phyloP scores from a whole-genome alignment of 495 filamentous ascomycete species.

The Talaromyces proteolyticus region DNA sequence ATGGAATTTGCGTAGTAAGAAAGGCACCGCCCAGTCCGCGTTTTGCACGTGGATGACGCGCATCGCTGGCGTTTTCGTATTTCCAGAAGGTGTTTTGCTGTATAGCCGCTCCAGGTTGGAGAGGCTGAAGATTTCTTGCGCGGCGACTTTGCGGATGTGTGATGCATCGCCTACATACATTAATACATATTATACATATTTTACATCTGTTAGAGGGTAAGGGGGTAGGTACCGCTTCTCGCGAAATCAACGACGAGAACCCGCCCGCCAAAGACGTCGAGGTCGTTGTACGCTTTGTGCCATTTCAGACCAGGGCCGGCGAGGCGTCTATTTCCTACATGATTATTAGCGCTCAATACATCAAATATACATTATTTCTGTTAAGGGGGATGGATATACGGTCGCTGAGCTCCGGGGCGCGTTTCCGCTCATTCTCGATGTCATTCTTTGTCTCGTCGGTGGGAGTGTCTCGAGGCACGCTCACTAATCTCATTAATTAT shows the following conservation, averaged over 20 bases:
- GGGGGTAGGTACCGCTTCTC: conserved; percentile 14
- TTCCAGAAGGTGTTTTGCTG: conserved; percentile 3
- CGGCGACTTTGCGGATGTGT: conserved; percentile 34
- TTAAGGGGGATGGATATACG: background rate
- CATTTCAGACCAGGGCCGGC: conserved; percentile 29
- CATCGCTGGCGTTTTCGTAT: conserved; percentile 24
- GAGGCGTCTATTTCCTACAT: conserved; percentile 4
- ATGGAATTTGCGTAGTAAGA: conserved; percentile 45
- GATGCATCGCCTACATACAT: conserved; percentile 4
- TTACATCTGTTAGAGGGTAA: background rate
- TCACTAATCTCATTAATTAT: too few species aligned
- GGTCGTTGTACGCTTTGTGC: conserved; percentile 27
- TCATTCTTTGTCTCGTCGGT: background rate
- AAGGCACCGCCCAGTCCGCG: conserved; percentile 42
- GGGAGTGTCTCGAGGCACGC: background rate
- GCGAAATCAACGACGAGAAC: conserved; percentile 36
- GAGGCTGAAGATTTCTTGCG: conserved; percentile 41
- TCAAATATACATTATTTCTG: too few species aligned
- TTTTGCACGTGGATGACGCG: conserved; percentile 53
- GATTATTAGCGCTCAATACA: too few species aligned
- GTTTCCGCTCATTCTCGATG: background rate
- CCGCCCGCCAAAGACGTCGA: conserved; percentile 19
- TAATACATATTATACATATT: background rate
- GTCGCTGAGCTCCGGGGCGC: background rate
- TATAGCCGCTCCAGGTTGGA: conserved; percentile 36